phyloP scores from a whole-genome alignment of 495 filamentous ascomycete species.

The Trichoderma parareesei region DNA sequence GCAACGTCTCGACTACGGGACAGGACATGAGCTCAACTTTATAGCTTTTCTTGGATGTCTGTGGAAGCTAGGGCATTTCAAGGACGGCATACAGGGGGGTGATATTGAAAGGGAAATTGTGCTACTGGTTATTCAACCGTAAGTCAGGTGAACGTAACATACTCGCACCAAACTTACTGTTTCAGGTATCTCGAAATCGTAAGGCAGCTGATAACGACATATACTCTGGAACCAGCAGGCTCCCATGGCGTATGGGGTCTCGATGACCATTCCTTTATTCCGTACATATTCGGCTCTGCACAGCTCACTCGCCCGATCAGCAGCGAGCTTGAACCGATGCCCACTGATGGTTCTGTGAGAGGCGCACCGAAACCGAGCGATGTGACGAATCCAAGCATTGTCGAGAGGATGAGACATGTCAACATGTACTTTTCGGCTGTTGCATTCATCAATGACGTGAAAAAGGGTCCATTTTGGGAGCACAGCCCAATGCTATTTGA shows the following conservation, averaged over 20 bases:
- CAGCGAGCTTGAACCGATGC: conserved; percentile 52
- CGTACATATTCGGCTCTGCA: conserved; percentile 91
- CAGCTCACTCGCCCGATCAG: conserved; percentile 72
- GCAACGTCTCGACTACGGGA: conserved; percentile 89
- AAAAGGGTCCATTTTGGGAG: conserved; percentile 96
- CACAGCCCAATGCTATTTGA: conserved; percentile 94
- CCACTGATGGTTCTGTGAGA: conserved; percentile 65
- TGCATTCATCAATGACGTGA: conserved; percentile 97
- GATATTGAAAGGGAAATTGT: conserved; percentile 65
- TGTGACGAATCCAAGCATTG: conserved; percentile 56
- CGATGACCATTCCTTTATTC: conserved; percentile 94
- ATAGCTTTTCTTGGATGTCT: conserved; percentile 81
- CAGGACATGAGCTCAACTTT: conserved; percentile 92
- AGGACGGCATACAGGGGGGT: conserved; percentile 38
- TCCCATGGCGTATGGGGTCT: conserved; percentile 95
- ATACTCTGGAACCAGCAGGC: conserved; percentile 92
- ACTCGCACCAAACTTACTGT: not conserved
- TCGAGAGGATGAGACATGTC: conserved; percentile 56
- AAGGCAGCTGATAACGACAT: conserved; percentile 77
- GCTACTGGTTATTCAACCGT: conserved; percentile 74
- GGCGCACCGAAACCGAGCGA: conserved; percentile 62
- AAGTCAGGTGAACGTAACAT: conserved; percentile 24
- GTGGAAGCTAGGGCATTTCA: conserved; percentile 83
- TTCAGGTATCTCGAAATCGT: conserved; percentile 72
- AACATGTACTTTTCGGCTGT: conserved; percentile 99